Percentiles rank a stretch among this genome's conserved stretches.
Conservation (phyloP, 176 grass and related monocot species). For the Poa pratensis region DNA sequence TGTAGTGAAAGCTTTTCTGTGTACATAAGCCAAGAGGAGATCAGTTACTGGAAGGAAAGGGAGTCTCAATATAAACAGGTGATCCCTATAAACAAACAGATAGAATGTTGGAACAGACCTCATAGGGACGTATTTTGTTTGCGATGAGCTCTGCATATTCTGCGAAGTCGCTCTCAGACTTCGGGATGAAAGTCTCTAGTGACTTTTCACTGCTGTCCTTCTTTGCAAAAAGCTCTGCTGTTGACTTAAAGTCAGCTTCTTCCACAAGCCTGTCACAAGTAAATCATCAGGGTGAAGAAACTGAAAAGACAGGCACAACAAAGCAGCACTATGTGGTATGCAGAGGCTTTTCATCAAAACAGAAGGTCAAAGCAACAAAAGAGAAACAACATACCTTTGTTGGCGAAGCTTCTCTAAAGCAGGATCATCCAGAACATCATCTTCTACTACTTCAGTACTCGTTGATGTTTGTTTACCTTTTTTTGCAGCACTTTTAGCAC, state of each 20-base stretch:
- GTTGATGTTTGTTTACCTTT: constrained; percentile 74
- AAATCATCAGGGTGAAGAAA: not conserved
- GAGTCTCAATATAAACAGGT: not conserved
- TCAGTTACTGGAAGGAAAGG: constrained; percentile 5
- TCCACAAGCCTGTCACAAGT: constrained; percentile 68
- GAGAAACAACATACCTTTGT: constrained; percentile 60
- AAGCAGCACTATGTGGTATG: not conserved
- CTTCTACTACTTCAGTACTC: constrained; percentile 47
- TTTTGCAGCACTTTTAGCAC: constrained; percentile 60
- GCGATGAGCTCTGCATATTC: constrained; percentile 83
- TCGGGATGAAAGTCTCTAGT: constrained; percentile 81
- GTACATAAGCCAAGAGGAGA: not conserved
- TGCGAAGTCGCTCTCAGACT: constrained; percentile 75
- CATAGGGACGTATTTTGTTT: constrained; percentile 70
- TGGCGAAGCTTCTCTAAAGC: constrained; percentile 83
- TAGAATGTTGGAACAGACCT: constrained; percentile 51
- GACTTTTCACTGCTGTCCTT: constrained; percentile 65
- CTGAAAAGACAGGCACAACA: not conserved
- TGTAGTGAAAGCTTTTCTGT: constrained; percentile 95
- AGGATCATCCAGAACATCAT: constrained; percentile 65
- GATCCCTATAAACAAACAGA: not conserved
- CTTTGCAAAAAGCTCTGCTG: constrained; percentile 80
- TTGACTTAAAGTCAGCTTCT: constrained; percentile 89
- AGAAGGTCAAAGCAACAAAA: not conserved
- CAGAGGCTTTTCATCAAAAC: not conserved